Evolutionary conservation across 1,139 yeast genomes (phyloP), one percentile per base, ranked within the genome.

Genomic region (Yamadazyma dushanensis): DNA sequence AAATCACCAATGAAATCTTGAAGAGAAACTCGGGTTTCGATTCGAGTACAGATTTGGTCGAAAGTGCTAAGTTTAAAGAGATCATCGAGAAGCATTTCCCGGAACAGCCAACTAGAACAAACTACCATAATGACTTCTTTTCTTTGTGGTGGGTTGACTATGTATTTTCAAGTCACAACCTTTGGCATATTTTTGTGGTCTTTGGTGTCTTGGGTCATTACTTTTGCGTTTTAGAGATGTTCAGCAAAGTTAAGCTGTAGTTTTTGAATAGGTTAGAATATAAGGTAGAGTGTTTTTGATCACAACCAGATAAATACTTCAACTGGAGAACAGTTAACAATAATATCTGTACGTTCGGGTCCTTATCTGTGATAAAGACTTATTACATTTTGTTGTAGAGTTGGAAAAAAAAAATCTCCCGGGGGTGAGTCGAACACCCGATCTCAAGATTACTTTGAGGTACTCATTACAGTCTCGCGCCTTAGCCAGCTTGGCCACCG

Each of bases 171-270:
- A 87, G 96, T 34, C 98, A 92, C 60, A 89, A 88, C 53, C 66
- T 92, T 23, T 92, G 98, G 98, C 98, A 92, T 61, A 59, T 88
- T 13, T 87, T 86, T 55, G 98, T 92, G 28, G 76, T 92, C 25
- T 73, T 85, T 25, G 98, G 98, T 2, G 79, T 89, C 16, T 63
- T 86, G 40, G 95, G 94, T 25, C 97, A 90, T 59, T 92, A 90
- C 58, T 66, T 68, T 37, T 89, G 94, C 17, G 68, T 88, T 19
- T 66, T 87, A 45, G 80, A 77, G 41, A 82, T 89, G 83, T 81
- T 83, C 46, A 62, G 13, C 9, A 29, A 29, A 13, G 25, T 29
- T 8, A 29, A 19, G 6, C 7, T 19, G 7, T 19, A 19, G 21
- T 19, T 22, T 9, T 8, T 22, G 25, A 9, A 9, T 22, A 22